These are phyloP conservation scores for Colletotrichum sublineola DNA, from an alignment of 2,329 filamentous ascomycete species.

Conservation along the genomic window DNA sequence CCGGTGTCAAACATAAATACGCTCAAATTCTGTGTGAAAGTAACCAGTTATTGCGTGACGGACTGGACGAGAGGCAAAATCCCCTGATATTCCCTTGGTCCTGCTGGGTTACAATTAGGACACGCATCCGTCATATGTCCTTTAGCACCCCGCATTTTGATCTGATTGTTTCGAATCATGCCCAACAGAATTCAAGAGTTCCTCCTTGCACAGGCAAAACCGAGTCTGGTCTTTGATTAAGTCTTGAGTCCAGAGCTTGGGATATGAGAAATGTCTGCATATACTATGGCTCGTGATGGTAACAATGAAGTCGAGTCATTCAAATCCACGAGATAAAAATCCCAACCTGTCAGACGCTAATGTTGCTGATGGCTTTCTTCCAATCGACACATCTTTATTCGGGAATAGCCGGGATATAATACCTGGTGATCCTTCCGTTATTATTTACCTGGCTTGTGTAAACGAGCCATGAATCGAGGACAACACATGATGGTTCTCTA, in stretches of 20 bases:
- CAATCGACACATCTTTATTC: not conserved
- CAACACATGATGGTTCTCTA: not conserved
- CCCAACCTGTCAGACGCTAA: not conserved
- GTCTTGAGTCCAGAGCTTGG: not conserved
- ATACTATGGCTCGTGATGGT: not conserved
- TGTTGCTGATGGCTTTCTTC: not conserved
- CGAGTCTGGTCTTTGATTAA: not conserved
- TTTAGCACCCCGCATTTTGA: not conserved
- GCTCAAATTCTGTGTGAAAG: not conserved
- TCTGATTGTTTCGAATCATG: not conserved
- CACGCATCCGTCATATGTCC: not conserved
- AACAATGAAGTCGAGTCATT: not conserved
- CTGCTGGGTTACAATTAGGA: not conserved
- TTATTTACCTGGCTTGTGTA: not conserved
- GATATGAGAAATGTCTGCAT: too few species aligned
- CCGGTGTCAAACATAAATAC: not conserved
- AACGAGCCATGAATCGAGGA: not conserved
- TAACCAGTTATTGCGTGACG: too few species aligned
- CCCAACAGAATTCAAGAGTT: not conserved
- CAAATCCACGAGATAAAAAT: not conserved
- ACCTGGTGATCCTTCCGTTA: not conserved
- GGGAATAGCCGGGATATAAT: not conserved
- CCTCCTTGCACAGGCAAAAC: not conserved
- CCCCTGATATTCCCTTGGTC: not conserved
- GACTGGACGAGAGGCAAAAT: not conserved